Evolutionary conservation across 2,329 filamentous ascomycete species (phyloP).

Genomic region (Talaromyces rugulosus): DNA sequence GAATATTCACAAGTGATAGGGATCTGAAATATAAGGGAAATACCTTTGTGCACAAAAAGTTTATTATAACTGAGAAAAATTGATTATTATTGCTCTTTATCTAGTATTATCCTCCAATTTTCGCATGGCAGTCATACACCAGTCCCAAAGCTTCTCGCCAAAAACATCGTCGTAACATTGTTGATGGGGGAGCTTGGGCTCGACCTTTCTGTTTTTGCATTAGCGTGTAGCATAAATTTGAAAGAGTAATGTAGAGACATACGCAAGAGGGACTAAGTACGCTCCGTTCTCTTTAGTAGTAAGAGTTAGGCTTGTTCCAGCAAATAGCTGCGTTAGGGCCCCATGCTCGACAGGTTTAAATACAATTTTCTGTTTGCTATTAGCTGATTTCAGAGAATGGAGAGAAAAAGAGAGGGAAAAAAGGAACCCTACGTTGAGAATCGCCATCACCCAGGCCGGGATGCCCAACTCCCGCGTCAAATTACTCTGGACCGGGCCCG

Average conservation of each 20-base stretch:
- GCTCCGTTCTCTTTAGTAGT: background rate
- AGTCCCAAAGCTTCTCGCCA: background rate
- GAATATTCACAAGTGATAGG: too few species aligned
- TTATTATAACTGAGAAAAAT: background rate
- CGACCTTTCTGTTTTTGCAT: background rate
- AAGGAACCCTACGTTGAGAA: background rate
- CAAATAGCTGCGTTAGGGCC: background rate
- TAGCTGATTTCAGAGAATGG: background rate
- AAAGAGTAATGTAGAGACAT: background rate
- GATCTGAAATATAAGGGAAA: too few species aligned
- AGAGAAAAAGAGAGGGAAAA: background rate
- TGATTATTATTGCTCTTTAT: background rate
- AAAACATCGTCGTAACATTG: background rate
- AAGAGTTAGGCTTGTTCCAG: background rate
- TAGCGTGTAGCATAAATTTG: background rate
- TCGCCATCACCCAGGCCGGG: background rate
- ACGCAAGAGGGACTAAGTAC: background rate
- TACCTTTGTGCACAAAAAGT: too few species aligned
- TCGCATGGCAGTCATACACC: background rate
- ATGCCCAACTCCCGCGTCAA: background rate
- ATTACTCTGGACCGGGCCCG: background rate
- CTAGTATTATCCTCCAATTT: background rate
- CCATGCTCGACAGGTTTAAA: slow-evolving; percentile 1
- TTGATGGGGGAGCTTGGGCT: background rate
- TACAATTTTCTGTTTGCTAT: background rate